Base-by-base conservation (phyloP, 495 filamentous ascomycete species). In the Lasiosphaeria miniovina region DNA sequence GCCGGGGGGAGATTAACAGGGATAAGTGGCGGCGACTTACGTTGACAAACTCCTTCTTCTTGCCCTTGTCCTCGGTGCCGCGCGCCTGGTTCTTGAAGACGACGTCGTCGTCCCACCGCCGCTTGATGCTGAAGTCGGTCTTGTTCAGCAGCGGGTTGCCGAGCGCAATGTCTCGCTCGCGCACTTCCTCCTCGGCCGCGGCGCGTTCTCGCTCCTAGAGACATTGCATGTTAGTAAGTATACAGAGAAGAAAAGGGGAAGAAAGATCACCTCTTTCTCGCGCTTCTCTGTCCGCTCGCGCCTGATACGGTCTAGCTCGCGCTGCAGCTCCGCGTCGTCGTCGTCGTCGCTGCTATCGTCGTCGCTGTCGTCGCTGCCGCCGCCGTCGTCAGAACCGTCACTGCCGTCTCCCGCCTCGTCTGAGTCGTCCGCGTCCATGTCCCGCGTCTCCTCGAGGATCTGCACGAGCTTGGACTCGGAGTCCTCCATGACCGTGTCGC, bases 51-150 rank as follows among this genome's bases (percentile, higher is more conserved):
- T 96, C 91, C 75, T 92, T 95, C 74, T 84, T 88, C 77, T 93
- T 91, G 51, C 82, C 80, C 75, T 88, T 91, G 57, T 96, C 91
- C 67, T 96, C 94, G 9, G 91, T 96, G 4, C 94, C 94, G 49
- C 95, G 84, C 36, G 93, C 94, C 74, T 98, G 94, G 74, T 98
- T 98, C 79, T 96, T 96, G 77, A 98, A 98, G 15, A 98, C 91
- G n/a, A 98, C 94, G 77, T 98, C 94, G 61, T 98, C 94, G 65
- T 98, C 94, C 94, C 94, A 98, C 68, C 92, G 84, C 66, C 90
- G 76, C 77, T 90, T 91, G 57, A 90, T 80, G 45, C 84, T 85
- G 67, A 88, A 91, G 61, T 90, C 87, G 12, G 77, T 65, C 59
- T 81, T 82, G 65, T 96, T 97, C 33, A 98, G 80, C 45, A 98